phyloP scores from a whole-genome alignment of 2,329 filamentous ascomycete genomes.

The Beauveria caledonica region DNA sequence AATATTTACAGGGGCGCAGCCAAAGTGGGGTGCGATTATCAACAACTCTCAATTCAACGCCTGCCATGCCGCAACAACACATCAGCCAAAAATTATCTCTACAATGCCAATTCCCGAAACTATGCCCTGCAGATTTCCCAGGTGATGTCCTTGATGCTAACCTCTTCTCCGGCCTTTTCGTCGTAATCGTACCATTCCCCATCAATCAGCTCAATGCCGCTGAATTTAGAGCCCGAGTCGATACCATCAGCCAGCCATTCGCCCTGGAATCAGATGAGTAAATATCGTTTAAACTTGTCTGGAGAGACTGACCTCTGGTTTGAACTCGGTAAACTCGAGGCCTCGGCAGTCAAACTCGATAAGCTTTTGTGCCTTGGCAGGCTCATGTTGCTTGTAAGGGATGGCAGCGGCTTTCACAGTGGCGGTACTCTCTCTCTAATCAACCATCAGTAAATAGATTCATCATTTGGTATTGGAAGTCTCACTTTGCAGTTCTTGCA shows the following conservation, averaged over 20 bases:
- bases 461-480: not conserved
- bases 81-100: not conserved
- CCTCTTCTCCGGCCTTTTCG: slow-evolving; percentile 84
- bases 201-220: slow-evolving; percentile 71
- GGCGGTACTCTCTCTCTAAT: slow-evolving; percentile 73
- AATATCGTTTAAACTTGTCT: not conserved
- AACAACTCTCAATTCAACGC: slow-evolving; percentile 5
- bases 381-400: slow-evolving; percentile 62
- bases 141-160: slow-evolving; percentile 80
- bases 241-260: slow-evolving; percentile 80
- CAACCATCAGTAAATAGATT: not conserved
- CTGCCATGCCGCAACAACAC: not conserved
- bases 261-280: slow-evolving; percentile 45
- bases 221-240: slow-evolving; percentile 77
- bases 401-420: slow-evolving; percentile 68
- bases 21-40: slow-evolving; percentile 3
- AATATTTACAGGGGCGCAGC: not conserved
- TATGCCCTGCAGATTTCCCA: slow-evolving; percentile 77
- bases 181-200: slow-evolving; percentile 99
- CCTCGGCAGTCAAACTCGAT: slow-evolving; percentile 91
- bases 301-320: slow-evolving; percentile 59
- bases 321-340: slow-evolving; percentile 85
- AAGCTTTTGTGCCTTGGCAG: slow-evolving; percentile 68
- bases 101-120: not conserved
- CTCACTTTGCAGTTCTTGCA: slow-evolving; percentile 94